Evolutionary conservation across 371 early-diverging fungal species (phyloP).

Genomic region (Actinomortierella wolfii): DNA sequence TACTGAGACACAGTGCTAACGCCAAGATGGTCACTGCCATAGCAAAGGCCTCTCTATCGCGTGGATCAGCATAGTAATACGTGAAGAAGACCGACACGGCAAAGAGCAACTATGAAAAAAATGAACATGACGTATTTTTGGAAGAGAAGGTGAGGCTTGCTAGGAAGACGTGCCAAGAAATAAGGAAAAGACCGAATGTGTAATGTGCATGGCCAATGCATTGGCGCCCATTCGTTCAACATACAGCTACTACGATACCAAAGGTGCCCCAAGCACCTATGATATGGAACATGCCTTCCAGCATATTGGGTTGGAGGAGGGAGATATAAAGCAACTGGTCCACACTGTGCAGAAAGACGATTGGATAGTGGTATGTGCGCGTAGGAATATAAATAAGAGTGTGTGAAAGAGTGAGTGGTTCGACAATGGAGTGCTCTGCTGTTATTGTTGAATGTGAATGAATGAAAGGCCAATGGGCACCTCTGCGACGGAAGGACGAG

Average conservation of each 20-base stretch:
- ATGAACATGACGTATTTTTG: background rate
- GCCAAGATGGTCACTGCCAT: conserved; percentile 56
- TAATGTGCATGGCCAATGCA: background rate
- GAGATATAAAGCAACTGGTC: no score
- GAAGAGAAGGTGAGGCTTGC: no score
- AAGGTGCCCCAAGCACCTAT: conserved; percentile 46
- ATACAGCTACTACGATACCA: conserved; percentile 41
- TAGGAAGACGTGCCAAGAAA: background rate
- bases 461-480: no score
- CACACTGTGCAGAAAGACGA: background rate
- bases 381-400: background rate
- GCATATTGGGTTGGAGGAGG: conserved; percentile 5
- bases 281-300: conserved; percentile 29
- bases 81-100: conserved; percentile 57
- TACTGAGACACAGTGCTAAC: conserved; percentile 57
- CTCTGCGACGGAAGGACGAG: no score
- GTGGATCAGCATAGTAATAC: conserved; percentile 59
- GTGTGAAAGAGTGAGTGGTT: background rate
- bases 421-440: no score
- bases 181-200: background rate
- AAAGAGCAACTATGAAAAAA: conserved; percentile 49
- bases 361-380: conserved; percentile 1
- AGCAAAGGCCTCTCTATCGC: conserved; percentile 62
- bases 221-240: conserved; percentile 1
- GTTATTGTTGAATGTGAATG: no score